A percentile compares a stretch with the other conserved stretches of the same genome.
Evolutionary conservation across 1,284 basidiomycete genomes (phyloP).

Genomic region (Ustilago loliicola): DNA sequence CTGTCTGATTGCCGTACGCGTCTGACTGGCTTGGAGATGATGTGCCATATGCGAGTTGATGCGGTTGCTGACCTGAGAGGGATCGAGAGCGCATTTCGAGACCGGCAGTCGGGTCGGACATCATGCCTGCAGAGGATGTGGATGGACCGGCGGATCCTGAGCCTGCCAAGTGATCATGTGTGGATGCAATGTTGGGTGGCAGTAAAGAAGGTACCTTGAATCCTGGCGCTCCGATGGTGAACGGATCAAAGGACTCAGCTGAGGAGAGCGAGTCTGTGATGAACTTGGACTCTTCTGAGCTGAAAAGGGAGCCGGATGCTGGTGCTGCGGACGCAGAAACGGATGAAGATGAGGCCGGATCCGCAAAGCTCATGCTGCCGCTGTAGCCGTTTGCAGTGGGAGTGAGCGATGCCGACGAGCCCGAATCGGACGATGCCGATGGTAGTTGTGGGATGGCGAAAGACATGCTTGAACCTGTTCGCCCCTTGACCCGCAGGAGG

Average conservation of each 20-base stretch:
- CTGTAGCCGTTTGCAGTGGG: slow-evolving; percentile 40
- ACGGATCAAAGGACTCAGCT: slow-evolving; percentile 62
- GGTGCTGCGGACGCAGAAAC: slow-evolving; percentile 9
- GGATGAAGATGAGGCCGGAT: slow-evolving; percentile 23
- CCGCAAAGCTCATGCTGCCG: slow-evolving; percentile 23
- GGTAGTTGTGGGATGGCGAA: slow-evolving; percentile 40
- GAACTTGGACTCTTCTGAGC: slow-evolving; percentile 60
- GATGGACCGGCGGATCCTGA: slow-evolving; percentile 2
- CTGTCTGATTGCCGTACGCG: slow-evolving; percentile 9
- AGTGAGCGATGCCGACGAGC: slow-evolving; percentile 44
- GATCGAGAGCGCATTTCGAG: slow-evolving; percentile 27
- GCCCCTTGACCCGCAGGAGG: not conserved
- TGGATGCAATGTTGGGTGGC: slow-evolving; percentile 52
- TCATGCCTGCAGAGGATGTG: slow-evolving; percentile 9
- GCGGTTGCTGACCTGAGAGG: slow-evolving; percentile 24
- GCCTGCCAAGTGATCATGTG: slow-evolving; percentile 23
- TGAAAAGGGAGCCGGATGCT: slow-evolving; percentile 52
- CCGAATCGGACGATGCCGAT: slow-evolving; percentile 48
- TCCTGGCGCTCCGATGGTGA: slow-evolving; percentile 60
- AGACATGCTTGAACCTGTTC: slow-evolving; percentile 21
- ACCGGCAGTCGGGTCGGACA: not conserved
- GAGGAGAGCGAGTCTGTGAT: slow-evolving; percentile 59
- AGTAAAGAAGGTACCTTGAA: slow-evolving; percentile 62
- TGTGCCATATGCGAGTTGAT: slow-evolving; percentile 10
- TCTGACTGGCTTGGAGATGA: slow-evolving; percentile 18